Conservation (phyloP, 208 protist species). For the Crithidia sp. region DNA sequence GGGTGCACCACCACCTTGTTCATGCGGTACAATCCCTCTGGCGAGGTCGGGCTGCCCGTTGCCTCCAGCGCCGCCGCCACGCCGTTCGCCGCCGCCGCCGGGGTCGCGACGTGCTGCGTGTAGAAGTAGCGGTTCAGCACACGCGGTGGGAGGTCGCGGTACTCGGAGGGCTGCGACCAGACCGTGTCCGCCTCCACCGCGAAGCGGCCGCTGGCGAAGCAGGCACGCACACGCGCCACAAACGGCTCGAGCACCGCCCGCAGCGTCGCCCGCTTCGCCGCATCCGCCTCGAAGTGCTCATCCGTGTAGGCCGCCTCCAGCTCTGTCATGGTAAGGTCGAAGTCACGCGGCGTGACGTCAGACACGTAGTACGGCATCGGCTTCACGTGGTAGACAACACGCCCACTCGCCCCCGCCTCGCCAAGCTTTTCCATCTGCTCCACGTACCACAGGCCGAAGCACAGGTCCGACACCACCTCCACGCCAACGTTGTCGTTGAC, state of each 20-base stretch:
- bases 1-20: constrained; percentile 53
- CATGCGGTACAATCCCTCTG: constrained; percentile 34
- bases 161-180: constrained; percentile 89
- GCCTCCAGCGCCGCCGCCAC: constrained; percentile 9
- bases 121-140: constrained; percentile 88
- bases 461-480: constrained; percentile 80
- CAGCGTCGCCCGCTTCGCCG: constrained; percentile 31
- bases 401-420: constrained; percentile 16
- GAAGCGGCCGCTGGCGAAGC: constrained; percentile 49
- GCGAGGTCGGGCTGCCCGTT: constrained; percentile 12
- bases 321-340: constrained; percentile 52
- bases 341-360: constrained; percentile 84
- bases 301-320: constrained; percentile 44
- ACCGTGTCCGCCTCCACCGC: constrained; percentile 72
- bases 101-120: constrained; percentile 49
- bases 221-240: constrained; percentile 44
- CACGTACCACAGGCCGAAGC: constrained; percentile 79
- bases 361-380: constrained; percentile 91
- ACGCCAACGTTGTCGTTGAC: constrained; percentile 92
- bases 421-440: constrained; percentile 30
- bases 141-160: constrained; percentile 83
- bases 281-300: constrained; percentile 23
- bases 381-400: constrained; percentile 83
- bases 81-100: constrained; percentile 1
- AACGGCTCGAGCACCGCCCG: constrained; percentile 49